Conservation (phyloP, 2,329 filamentous ascomycete genomes). For the Fonsecaea pedrosoi region DNA sequence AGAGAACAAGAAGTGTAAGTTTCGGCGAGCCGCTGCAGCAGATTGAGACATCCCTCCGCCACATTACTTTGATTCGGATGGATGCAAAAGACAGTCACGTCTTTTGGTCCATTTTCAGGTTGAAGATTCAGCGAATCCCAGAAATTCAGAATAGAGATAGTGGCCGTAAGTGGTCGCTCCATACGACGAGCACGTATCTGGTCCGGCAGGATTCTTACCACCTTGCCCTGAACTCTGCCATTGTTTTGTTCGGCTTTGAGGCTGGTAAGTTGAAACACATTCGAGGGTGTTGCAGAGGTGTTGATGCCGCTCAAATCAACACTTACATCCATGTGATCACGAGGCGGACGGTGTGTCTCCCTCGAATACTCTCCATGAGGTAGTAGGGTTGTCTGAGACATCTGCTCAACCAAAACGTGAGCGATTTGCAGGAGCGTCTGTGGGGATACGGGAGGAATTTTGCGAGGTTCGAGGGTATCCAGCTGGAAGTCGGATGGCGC, state of each 20-base stretch:
- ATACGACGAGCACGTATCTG: conserved; percentile 62
- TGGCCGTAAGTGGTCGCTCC: conserved; percentile 60
- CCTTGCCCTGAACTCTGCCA: conserved; percentile 43
- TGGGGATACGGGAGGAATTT: conserved; percentile 2
- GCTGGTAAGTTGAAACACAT: conserved; percentile 31
- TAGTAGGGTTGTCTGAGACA: conserved; percentile 53
- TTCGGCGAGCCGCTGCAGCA: conserved; percentile 60
- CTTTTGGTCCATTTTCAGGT: conserved; percentile 62
- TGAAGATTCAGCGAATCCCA: conserved; percentile 68
- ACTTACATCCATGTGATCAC: conserved; percentile 50
- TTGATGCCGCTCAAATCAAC: conserved; percentile 47
- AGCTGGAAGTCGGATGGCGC: conserved; percentile 11
- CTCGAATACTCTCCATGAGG: conserved; percentile 10
- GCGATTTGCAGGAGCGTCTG: conserved; percentile 26
- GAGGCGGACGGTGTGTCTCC: conserved; percentile 36
- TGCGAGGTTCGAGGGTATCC: neutral
- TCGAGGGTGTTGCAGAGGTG: conserved; percentile 25
- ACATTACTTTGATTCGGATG: conserved; percentile 58
- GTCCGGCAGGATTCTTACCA: conserved; percentile 55
- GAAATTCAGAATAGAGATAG: conserved; percentile 63
- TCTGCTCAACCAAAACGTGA: conserved; percentile 39
- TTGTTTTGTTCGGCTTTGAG: conserved; percentile 37
- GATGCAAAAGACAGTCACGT: conserved; percentile 64
- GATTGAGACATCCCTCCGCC: conserved; percentile 55
- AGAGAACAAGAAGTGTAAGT: conserved; percentile 65